These are phyloP conservation scores for Aspergillus sp. DNA, from an alignment of 2,329 filamentous ascomycete genomes.

Conservation along the genomic window DNA sequence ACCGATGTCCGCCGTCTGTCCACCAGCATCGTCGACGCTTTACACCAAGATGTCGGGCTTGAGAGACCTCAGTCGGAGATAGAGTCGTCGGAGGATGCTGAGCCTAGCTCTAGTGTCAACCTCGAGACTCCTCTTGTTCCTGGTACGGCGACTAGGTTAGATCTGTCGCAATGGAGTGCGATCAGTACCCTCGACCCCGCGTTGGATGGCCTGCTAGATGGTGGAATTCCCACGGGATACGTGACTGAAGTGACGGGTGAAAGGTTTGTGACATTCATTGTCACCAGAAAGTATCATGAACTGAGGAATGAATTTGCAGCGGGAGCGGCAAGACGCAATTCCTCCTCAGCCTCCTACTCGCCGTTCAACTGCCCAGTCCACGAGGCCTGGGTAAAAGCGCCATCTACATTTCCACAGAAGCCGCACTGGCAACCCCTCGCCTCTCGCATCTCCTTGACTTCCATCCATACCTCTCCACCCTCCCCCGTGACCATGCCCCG, in stretches of 20 bases:
- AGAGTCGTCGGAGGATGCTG: conserved; percentile 1
- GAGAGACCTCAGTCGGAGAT: conserved; percentile 8
- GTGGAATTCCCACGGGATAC: conserved; percentile 75
- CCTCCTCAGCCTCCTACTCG: conserved; percentile 76
- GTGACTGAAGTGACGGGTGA: conserved; percentile 90
- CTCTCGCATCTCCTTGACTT: conserved; percentile 70
- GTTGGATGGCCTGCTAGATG: conserved; percentile 68
- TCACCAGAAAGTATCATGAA: neutral
- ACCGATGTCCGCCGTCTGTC: conserved; percentile 73
- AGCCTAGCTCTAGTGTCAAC: conserved; percentile 18
- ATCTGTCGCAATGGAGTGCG: conserved; percentile 43
- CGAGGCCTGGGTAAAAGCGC: conserved; percentile 67
- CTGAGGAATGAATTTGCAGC: conserved; percentile 36
- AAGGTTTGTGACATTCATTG: conserved; percentile 49
- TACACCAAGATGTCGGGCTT: conserved; percentile 60
- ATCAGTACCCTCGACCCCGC: conserved; percentile 77
- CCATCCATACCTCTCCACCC: conserved; percentile 56
- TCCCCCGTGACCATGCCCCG: conserved; percentile 44
- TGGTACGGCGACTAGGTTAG: conserved; percentile 23
- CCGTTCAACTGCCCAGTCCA: conserved; percentile 74
- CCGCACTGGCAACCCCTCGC: conserved; percentile 73
- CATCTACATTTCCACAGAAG: conserved; percentile 92
- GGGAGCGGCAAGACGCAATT: conserved; percentile 95
- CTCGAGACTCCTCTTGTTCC: conserved; percentile 13
- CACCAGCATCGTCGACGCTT: conserved; percentile 59